Evolutionary conservation across 2,329 filamentous ascomycete genomes (phyloP).

Genomic region (Cladosporium halotolerans): DNA sequence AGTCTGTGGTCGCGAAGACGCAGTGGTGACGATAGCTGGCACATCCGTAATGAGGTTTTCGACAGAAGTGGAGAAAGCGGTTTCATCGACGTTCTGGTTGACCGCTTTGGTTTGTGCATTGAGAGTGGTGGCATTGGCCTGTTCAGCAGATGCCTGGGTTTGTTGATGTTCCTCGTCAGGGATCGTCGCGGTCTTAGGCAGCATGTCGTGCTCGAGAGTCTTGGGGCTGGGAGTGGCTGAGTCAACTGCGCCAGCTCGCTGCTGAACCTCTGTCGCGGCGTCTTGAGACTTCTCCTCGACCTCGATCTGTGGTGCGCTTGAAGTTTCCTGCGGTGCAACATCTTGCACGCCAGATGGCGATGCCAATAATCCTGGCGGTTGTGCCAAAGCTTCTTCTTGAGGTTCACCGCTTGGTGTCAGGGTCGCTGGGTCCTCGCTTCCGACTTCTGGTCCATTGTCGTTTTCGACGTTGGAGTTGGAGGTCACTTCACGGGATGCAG

Average conservation of each 20-base stretch:
- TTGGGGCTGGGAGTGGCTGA: too few species aligned
- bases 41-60: conserved; percentile 9
- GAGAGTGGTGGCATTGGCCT: too few species aligned
- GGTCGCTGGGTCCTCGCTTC: too few species aligned
- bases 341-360: not conserved
- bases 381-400: not conserved
- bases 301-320: too few species aligned
- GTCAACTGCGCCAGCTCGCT: not conserved
- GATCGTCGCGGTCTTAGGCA: too few species aligned
- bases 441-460: too few species aligned
- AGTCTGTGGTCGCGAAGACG: conserved; percentile 7
- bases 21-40: conserved; percentile 8
- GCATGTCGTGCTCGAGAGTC: too few species aligned
- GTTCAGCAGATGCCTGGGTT: too few species aligned
- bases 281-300: not conserved
- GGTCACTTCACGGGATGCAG: conserved; percentile 37
- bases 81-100: not conserved
- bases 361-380: not conserved
- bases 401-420: too few species aligned
- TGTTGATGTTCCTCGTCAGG: too few species aligned
- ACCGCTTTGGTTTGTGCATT: not conserved
- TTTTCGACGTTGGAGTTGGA: too few species aligned
- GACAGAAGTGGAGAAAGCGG: not conserved
- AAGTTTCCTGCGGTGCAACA: too few species aligned
- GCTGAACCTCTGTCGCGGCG: not conserved